These are phyloP conservation scores for Cytospora piceae DNA, from an alignment of 2,329 filamentous ascomycete genomes.

Conservation along the genomic window DNA sequence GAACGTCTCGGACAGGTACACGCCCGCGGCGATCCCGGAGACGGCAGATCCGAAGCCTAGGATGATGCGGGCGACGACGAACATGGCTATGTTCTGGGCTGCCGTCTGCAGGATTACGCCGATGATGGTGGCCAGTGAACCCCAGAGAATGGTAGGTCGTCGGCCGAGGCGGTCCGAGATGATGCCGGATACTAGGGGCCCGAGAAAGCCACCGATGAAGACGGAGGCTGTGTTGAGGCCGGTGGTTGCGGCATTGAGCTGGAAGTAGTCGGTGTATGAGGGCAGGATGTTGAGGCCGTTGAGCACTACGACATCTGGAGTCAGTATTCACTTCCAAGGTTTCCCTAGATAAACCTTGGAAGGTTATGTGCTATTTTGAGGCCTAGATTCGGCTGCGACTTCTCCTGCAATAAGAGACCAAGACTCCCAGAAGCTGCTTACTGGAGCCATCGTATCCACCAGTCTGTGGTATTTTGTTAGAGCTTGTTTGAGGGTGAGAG, in stretches of 20 bases:
- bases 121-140: constrained; percentile 46
- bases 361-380: too few species aligned
- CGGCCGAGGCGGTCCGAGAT: constrained; percentile 49
- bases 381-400: too few species aligned
- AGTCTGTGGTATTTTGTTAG: constrained; percentile 39
- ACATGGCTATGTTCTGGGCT: constrained; percentile 56
- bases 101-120: constrained; percentile 52
- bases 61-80: constrained; percentile 50
- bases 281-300: constrained; percentile 62
- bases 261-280: constrained; percentile 59
- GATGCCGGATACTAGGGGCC: constrained; percentile 47
- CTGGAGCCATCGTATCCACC: constrained; percentile 51
- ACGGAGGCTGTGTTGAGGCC: constrained; percentile 59
- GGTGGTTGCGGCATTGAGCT: constrained; percentile 54
- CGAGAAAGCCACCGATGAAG: constrained; percentile 56
- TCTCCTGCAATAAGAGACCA: too few species aligned
- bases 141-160: constrained; percentile 47
- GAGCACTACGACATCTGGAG: constrained; percentile 41
- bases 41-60: constrained; percentile 51
- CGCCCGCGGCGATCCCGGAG: constrained; percentile 48
- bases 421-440: too few species aligned
- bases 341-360: too few species aligned
- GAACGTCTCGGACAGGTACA: constrained; percentile 55
- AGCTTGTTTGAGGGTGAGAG: background rate
- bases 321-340: too few species aligned